phyloP scores from a whole-genome alignment of 108 stramenopile species.

The Cylindrotheca fusiformis region DNA sequence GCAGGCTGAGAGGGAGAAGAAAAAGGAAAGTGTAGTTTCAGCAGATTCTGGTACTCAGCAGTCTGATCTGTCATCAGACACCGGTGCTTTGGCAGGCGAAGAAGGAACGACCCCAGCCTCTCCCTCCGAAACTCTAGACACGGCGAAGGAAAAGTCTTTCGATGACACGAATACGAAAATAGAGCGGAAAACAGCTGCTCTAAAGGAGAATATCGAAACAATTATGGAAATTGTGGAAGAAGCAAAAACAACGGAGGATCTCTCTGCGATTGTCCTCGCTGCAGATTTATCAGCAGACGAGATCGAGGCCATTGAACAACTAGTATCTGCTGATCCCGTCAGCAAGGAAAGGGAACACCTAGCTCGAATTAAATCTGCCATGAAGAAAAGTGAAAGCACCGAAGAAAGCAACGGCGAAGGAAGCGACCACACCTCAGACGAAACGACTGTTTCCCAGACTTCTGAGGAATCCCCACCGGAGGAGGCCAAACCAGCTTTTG shows the following conservation, averaged over 20 bases:
- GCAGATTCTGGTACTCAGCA: background rate
- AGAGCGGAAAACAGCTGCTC: background rate
- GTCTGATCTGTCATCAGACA: slow-evolving; percentile 26
- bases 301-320: slow-evolving; percentile 79
- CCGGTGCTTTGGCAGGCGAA: slow-evolving; percentile 13
- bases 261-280: background rate
- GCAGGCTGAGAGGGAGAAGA: slow-evolving; percentile 62
- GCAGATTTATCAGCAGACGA: slow-evolving; percentile 58
- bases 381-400: slow-evolving; percentile 37
- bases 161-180: slow-evolving; percentile 6
- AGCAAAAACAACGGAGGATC: slow-evolving; percentile 32
- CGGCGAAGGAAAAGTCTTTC: background rate
- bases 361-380: slow-evolving; percentile 64
- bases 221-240: slow-evolving; percentile 15
- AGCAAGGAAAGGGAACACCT: slow-evolving; percentile 75
- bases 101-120: background rate
- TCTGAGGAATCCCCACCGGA: too few relatives aligned
- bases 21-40: slow-evolving; percentile 32
- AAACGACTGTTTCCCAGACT: background rate
- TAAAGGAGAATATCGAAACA: slow-evolving; percentile 24
- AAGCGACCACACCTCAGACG: slow-evolving; percentile 20
- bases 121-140: slow-evolving; percentile 1
- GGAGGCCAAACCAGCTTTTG: slow-evolving; percentile 13
- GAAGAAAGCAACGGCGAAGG: too few relatives aligned
- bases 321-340: slow-evolving; percentile 76